A percentile compares a stretch with the other conserved stretches of the same genome.
Conservation (phyloP, 352 stramenopile genomes). For the Blastocystis sp. region DNA sequence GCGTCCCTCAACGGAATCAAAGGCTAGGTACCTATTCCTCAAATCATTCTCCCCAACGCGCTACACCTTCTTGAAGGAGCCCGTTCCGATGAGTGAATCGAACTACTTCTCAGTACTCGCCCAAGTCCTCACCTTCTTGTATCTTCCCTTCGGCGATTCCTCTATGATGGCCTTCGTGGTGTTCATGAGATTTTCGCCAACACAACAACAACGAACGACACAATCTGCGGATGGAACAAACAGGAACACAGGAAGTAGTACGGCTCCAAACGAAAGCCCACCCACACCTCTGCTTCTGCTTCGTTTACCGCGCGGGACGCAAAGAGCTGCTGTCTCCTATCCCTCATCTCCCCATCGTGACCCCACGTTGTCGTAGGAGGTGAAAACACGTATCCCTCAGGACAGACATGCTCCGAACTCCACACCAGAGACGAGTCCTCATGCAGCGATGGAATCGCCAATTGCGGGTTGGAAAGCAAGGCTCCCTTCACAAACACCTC, state of each 20-base stretch:
- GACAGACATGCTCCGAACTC: not conserved
- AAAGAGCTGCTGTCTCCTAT: slow-evolving; percentile 23
- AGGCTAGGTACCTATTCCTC: slow-evolving; percentile 80
- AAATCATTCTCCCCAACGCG: slow-evolving; percentile 59
- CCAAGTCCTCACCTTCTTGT: not conserved
- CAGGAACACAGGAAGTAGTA: slow-evolving; percentile 55
- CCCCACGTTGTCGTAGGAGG: slow-evolving; percentile 31
- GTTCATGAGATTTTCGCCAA: not conserved
- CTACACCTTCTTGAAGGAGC: slow-evolving; percentile 83
- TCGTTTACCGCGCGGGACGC: not conserved
- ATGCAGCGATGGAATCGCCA: slow-evolving; percentile 7
- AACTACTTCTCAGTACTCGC: not conserved
- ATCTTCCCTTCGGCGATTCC: slow-evolving; percentile 46
- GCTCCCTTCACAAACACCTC: not conserved
- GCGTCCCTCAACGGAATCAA: slow-evolving; percentile 97
- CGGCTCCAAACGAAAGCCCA: slow-evolving; percentile 42
- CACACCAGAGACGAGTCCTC: not conserved
- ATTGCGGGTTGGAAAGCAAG: slow-evolving; percentile 16
- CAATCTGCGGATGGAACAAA: slow-evolving; percentile 9
- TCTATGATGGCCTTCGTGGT: slow-evolving; percentile 8
- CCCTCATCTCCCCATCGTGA: not conserved
- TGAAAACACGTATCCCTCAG: slow-evolving; percentile 36
- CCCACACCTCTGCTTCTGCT: not conserved
- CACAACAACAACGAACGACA: not conserved
- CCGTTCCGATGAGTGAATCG: slow-evolving; percentile 31